Evolutionary conservation across 805 yeast species (phyloP).

Genomic region (Pichia cabralensis): DNA sequence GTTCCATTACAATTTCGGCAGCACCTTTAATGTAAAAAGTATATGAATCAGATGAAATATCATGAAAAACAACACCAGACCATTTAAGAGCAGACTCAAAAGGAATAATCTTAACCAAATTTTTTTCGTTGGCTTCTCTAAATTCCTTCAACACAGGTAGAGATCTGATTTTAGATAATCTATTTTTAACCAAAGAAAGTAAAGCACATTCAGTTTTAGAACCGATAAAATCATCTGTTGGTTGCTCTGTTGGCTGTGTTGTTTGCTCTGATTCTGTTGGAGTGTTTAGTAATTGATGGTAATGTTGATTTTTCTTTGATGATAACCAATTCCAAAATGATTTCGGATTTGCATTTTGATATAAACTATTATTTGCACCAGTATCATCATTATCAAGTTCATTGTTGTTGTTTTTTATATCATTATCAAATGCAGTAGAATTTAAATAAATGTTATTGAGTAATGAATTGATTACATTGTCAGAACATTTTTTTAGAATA

Average conservation of each 20-base stretch:
- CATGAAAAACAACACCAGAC: slow-evolving; percentile 66
- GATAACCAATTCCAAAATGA: slow-evolving; percentile 1
- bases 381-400: slow-evolving; percentile 7
- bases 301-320: not conserved
- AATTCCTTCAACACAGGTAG: slow-evolving; percentile 30
- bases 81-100: slow-evolving; percentile 90
- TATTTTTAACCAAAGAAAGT: slow-evolving; percentile 52
- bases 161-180: slow-evolving; percentile 35
- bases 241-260: too few relatives aligned
- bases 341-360: too few relatives aligned
- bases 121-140: slow-evolving; percentile 29
- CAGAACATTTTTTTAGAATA: slow-evolving; percentile 2
- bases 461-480: slow-evolving; percentile 20
- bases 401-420: too few relatives aligned
- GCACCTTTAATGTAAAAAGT: slow-evolving; percentile 85
- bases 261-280: too few relatives aligned
- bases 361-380: not conserved
- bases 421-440: slow-evolving; percentile 79
- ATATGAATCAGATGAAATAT: slow-evolving; percentile 32
- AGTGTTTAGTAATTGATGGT: slow-evolving; percentile 1
- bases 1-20: slow-evolving; percentile 69
- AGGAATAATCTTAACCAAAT: slow-evolving; percentile 66
- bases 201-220: slow-evolving; percentile 93
- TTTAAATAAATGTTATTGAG: slow-evolving; percentile 60
- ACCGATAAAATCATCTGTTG: slow-evolving; percentile 47